Evolutionary conservation across 306 rosid species (phyloP), one percentile per base, ranked within the genome.

Genomic region (Vicia faba): DNA sequence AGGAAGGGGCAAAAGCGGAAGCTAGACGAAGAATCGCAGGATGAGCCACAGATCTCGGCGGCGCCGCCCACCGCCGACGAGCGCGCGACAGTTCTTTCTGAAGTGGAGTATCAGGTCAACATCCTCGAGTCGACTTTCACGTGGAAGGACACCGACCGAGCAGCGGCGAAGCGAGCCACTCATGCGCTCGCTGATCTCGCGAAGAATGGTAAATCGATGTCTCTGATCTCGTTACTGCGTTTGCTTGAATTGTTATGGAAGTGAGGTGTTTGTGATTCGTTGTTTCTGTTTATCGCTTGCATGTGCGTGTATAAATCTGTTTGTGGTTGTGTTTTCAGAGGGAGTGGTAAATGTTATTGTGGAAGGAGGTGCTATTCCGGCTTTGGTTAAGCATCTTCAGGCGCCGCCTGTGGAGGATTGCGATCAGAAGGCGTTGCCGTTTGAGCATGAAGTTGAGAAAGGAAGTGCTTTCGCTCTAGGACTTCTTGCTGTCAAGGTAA

Each of bases 101-200:
- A 90, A 70, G 92, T 88, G 13, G 28, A 68, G 39, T 76, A 72
- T 13, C 96, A 88, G 84, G 96, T 90, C 44, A 53, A 61, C 40
- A 63, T 93, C 61, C 97, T 93, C 73, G 71, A 84, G 78, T 81
- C 90, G 13, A 43, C 87, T 61, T 90, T 85, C 80, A 86, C 99
- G 35, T 83, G 97, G 95, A 84, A 51, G 19, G 99, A 93, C 59
- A 16, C 89, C 58, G 99, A 93, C 74, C 87, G 99, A 58, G 88
- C 91, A 7, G 83, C 91, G 8, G 95, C 97, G 14, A 93, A 90
- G 82, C 96, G 97, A 39, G 95, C 99, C 71, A 90, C 99, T 67
- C 97, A 93, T 63, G 91, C 88, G 72, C 97, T 93, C 61, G 92
- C 99, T 76, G 99, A 93, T 81, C 96, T 93, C 58, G 97, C 97